These are phyloP conservation scores for Nakazawaea populi DNA, from an alignment of 805 yeast genomes.

Conservation along the genomic window DNA sequence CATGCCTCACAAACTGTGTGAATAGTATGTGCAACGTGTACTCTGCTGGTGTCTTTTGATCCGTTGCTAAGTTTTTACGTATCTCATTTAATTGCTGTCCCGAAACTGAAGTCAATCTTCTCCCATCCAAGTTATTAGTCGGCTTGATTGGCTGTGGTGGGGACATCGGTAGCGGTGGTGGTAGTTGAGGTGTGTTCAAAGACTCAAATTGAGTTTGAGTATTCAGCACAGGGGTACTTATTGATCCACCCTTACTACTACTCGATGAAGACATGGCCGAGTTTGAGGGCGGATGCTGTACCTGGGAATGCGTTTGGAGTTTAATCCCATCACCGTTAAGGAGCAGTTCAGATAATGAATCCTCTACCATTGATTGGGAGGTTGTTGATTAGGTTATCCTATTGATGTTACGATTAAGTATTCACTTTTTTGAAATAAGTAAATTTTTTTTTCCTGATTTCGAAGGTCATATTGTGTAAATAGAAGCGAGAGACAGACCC, in stretches of 20 bases:
- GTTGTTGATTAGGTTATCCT: background rate
- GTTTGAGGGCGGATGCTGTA: background rate
- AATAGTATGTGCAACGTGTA: slow-evolving; percentile 92
- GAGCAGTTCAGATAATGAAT: background rate
- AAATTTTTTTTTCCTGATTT: background rate
- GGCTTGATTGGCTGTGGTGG: slow-evolving; percentile 3
- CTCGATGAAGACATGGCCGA: background rate
- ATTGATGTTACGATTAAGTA: too few species aligned
- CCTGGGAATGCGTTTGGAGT: background rate
- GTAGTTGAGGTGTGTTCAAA: slow-evolving; percentile 10
- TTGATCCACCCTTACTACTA: background rate
- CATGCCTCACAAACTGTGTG: slow-evolving; percentile 90
- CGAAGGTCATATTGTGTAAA: background rate
- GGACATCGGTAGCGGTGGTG: slow-evolving; percentile 10
- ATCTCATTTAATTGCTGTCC: slow-evolving; percentile 9
- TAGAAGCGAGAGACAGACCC: background rate
- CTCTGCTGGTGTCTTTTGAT: slow-evolving; percentile 64
- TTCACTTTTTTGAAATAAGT: background rate
- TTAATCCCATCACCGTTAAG: background rate
- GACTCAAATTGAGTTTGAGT: background rate
- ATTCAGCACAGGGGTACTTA: slow-evolving; percentile 6
- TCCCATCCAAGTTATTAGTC: slow-evolving; percentile 4
- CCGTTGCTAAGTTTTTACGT: slow-evolving; percentile 9
- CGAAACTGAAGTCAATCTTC: slow-evolving; percentile 3
- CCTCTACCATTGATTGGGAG: background rate